Conservation (phyloP, 2,329 filamentous ascomycete genomes). For the Clarireedia monteithiana region DNA sequence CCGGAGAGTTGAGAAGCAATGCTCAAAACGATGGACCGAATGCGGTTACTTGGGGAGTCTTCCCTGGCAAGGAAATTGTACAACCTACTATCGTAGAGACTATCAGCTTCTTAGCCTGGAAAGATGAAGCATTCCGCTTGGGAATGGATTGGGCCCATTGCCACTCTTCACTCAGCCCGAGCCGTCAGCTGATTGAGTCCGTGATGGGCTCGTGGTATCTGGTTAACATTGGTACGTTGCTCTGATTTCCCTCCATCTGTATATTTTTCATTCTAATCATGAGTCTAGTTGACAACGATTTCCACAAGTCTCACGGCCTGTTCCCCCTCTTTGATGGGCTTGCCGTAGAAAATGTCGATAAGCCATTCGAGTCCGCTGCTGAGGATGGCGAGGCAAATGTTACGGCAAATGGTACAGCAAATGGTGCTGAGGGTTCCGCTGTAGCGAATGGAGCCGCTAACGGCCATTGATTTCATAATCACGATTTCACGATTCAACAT, state of each 20-base stretch:
- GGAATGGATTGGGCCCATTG: slow-evolving; percentile 93
- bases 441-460: slow-evolving; percentile 17
- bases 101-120: slow-evolving; percentile 96
- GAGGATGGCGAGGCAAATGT: slow-evolving; percentile 14
- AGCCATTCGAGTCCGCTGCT: slow-evolving; percentile 23
- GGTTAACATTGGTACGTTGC: slow-evolving; percentile 77
- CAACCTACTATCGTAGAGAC: slow-evolving; percentile 99
- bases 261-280: slow-evolving; percentile 12
- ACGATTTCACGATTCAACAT: slow-evolving; percentile 29
- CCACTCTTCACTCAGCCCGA: slow-evolving; percentile 68
- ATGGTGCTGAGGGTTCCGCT: slow-evolving; percentile 14
- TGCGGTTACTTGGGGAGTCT: slow-evolving; percentile 98
- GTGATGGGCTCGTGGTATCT: slow-evolving; percentile 90
- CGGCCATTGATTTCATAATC: slow-evolving; percentile 7
- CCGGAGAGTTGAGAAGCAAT: slow-evolving; percentile 76
- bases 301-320: slow-evolving; percentile 74
- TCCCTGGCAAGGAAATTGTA: slow-evolving; percentile 98
- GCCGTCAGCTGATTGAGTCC: slow-evolving; percentile 68
- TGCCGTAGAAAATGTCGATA: slow-evolving; percentile 56
- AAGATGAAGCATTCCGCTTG: slow-evolving; percentile 91
- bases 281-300: slow-evolving; percentile 83
- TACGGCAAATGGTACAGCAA: slow-evolving; percentile 8
- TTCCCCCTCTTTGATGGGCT: slow-evolving; percentile 82
- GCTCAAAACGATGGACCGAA: slow-evolving; percentile 81
- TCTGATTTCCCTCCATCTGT: background rate